Percentiles rank a stretch among this genome's conserved stretches.
Evolutionary conservation across 169 alveolate genomes (phyloP).

Genomic region (Plasmodium gonderi): DNA sequence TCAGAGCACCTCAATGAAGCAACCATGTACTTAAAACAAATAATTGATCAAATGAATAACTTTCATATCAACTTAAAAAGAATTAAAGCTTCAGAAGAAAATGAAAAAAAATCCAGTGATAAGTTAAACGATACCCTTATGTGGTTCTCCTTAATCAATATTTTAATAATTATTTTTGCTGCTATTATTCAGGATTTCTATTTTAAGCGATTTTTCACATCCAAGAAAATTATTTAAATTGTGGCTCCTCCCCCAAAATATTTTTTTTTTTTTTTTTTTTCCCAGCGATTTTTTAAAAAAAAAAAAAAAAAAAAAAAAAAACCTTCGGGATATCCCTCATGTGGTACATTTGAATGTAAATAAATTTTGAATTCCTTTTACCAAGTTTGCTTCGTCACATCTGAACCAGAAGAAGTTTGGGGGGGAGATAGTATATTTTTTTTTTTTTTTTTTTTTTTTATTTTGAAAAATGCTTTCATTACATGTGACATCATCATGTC

Average conservation of each 20-base stretch:
- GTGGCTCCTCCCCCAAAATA: background rate
- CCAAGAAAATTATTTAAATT: conserved; percentile 51
- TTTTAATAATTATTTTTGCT: conserved; percentile 38
- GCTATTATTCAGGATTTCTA: conserved; percentile 59
- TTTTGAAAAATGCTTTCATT: too few species aligned
- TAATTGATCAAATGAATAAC: conserved; percentile 33
- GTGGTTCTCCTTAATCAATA: conserved; percentile 62
- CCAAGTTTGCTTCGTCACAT: too few species aligned
- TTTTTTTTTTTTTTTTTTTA: too few species aligned
- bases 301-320: background rate
- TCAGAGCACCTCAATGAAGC: conserved; percentile 65
- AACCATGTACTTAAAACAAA: conserved; percentile 39
- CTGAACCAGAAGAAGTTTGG: too few species aligned
- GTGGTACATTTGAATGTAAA: too few species aligned
- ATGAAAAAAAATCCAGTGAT: conserved; percentile 51
- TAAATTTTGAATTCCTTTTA: too few species aligned
- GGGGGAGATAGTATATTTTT: too few species aligned
- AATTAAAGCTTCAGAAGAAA: conserved; percentile 40
- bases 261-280: background rate
- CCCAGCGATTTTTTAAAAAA: too few species aligned
- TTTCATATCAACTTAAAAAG: conserved; percentile 54
- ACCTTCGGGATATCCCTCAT: background rate
- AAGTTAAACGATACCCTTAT: conserved; percentile 59
- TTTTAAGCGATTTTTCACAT: conserved; percentile 50
- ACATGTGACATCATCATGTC: too few species aligned